Percentiles rank a stretch among this genome's conserved stretches.
Evolutionary conservation across 2,329 filamentous ascomycete species (phyloP).

Genomic region (Cercospora sp.): DNA sequence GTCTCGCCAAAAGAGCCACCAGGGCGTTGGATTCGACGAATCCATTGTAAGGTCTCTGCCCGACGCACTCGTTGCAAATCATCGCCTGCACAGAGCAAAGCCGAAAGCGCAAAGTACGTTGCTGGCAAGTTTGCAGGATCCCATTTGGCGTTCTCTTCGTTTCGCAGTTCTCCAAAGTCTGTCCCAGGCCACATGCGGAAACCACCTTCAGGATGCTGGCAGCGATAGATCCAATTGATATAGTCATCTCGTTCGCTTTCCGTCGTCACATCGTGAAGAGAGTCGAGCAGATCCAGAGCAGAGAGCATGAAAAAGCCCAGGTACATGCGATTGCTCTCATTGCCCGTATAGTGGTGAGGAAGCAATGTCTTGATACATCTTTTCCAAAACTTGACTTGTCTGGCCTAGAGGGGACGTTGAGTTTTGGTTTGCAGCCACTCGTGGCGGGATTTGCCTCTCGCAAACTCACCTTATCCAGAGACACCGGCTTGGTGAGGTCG

Average conservation of each 20-base stretch:
- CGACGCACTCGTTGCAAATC: constrained; percentile 65
- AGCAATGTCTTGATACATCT: constrained; percentile 80
- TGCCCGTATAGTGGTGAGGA: constrained; percentile 78
- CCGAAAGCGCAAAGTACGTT: constrained; percentile 82
- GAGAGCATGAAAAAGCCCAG: constrained; percentile 87
- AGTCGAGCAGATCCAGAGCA: constrained; percentile 76
- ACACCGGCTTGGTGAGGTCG: constrained; percentile 17
- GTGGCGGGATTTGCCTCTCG: neutral
- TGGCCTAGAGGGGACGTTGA: constrained; percentile 22
- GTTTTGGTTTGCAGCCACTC: constrained; percentile 8
- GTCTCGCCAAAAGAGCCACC: constrained; percentile 94
- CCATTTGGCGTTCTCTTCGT: constrained; percentile 58
- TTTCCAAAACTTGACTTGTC: constrained; percentile 87
- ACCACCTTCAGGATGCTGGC: constrained; percentile 82
- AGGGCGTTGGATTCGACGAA: constrained; percentile 70
- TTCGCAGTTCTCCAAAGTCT: constrained; percentile 51
- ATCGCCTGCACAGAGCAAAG: constrained; percentile 66
- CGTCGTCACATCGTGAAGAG: constrained; percentile 57
- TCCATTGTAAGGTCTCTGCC: constrained; percentile 68
- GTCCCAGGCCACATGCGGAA: constrained; percentile 83
- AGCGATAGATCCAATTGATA: constrained; percentile 76
- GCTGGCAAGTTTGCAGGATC: constrained; percentile 82
- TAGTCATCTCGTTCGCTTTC: constrained; percentile 56
- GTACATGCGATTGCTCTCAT: constrained; percentile 86
- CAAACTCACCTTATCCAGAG: constrained; percentile 20